A percentile compares a stretch with the other conserved stretches of the same genome.
phyloP scores from a whole-genome alignment of 352 stramenopile species.

The Globisporangium cederbergense region DNA sequence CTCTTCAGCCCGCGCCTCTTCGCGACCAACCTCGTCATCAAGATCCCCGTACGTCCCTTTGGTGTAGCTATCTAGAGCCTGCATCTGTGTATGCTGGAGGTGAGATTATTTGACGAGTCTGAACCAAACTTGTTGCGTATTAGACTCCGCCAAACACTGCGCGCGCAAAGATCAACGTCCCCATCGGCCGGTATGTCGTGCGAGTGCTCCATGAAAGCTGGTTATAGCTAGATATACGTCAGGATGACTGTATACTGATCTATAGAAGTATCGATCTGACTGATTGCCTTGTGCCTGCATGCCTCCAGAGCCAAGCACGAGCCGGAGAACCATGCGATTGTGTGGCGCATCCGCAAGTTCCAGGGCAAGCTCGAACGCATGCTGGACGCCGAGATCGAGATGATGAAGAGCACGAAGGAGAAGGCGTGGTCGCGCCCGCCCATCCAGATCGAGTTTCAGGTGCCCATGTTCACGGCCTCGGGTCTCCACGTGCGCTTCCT shows the following conservation, averaged over 20 bases:
- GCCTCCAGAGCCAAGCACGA: constrained; percentile 93
- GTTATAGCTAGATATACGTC: neutral
- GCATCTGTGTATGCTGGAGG: too few relatives aligned
- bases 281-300: neutral
- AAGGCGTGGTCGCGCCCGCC: constrained; percentile 96
- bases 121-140: neutral
- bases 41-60: constrained; percentile 68
- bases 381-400: constrained; percentile 95
- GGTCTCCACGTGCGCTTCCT: constrained; percentile 98
- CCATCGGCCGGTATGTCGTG: constrained; percentile 70
- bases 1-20: constrained; percentile 96
- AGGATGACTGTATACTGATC: neutral
- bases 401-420: constrained; percentile 95
- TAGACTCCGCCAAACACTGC: constrained; percentile 94
- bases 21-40: constrained; percentile 96
- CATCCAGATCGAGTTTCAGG: constrained; percentile 97
- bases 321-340: constrained; percentile 96
- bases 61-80: neutral
- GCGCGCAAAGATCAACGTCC: constrained; percentile 93
- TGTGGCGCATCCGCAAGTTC: constrained; percentile 98
- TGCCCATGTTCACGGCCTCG: constrained; percentile 98
- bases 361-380: constrained; percentile 93
- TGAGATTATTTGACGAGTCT: neutral
- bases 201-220: neutral
- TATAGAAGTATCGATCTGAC: neutral